Evolutionary conservation across 2,329 filamentous ascomycete genomes (phyloP), one percentile per base, ranked within the genome.

Genomic region (Ophiostoma pallidulum): DNA sequence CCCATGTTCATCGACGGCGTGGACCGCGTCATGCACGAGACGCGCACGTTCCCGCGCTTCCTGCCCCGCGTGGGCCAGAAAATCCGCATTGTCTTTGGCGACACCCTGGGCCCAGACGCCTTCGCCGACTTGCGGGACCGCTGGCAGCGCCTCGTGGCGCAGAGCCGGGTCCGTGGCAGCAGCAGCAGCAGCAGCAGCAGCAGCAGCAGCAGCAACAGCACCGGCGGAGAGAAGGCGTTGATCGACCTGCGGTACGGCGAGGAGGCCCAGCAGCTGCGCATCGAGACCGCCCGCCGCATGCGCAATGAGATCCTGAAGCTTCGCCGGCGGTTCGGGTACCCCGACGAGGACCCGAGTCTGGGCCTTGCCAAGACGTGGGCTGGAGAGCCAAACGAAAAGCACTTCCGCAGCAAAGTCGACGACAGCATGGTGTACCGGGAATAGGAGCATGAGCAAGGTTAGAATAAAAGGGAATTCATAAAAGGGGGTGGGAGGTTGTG

Each of bases 1-100:
- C 89, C 92, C 37, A 91, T 98, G 67, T 98, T 94, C 72, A 83
- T 97, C 42, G 87, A 96, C 59, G 92, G 92, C 24, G 85, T 86
- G 14, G 85, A 96, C 61, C 68, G 84, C 50, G 73, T 95, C 56
- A 96, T 97, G 91, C 77, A 86, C 58, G 91, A 97, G 65, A 75
- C 81, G 49, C 77, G 92, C 39, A 67, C 66, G 2, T 95, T 82
- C 57, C 92, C 91, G 1, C 79, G 87, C 12, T 92, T 87, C 59
- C 57, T 94, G 13, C 92, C 92, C 1, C 77, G 91, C 3, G 66
- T 80, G 10, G 80, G 84, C 44, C 83, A 86, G 56, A 74, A 73
- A 7, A 71, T 95, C 43, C 77, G 72, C 41, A 72, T 95, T 43
- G 82, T 80, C 2, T 90, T 95, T 62, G 92, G 92, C 19, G 80